Evolutionary conservation across 1,284 basidiomycete species (phyloP).

Genomic region (Mycosarcoma maydis): DNA sequence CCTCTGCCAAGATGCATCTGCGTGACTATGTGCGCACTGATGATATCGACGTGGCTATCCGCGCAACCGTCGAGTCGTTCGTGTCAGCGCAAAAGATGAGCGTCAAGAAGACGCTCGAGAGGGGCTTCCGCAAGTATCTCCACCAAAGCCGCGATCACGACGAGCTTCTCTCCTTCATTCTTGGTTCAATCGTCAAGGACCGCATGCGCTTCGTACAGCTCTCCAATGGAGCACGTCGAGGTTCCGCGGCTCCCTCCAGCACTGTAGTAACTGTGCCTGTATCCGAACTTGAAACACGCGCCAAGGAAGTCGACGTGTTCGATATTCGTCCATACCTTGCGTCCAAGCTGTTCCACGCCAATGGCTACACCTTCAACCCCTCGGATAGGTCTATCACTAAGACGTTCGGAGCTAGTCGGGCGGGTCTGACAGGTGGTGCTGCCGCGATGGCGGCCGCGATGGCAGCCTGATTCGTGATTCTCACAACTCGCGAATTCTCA

Average conservation of each 20-base stretch:
- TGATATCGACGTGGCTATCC: slow-evolving; percentile 96
- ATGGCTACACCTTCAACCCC: slow-evolving; percentile 77
- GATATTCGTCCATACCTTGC: slow-evolving; percentile 86
- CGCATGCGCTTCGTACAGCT: slow-evolving; percentile 77
- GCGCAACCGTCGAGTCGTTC: slow-evolving; percentile 92
- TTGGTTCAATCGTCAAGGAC: slow-evolving; percentile 94
- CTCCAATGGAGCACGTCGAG: slow-evolving; percentile 60
- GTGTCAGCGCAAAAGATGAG: slow-evolving; percentile 97
- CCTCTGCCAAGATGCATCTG: slow-evolving; percentile 97
- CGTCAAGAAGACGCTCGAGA: slow-evolving; percentile 95
- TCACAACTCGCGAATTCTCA: too few species aligned
- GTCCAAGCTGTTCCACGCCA: slow-evolving; percentile 84
- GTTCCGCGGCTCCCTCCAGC: slow-evolving; percentile 17
- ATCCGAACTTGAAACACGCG: slow-evolving; percentile 70
- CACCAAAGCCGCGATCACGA: slow-evolving; percentile 92
- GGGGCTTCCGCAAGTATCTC: slow-evolving; percentile 92
- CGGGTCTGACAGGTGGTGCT: slow-evolving; percentile 14
- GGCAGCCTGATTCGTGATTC: slow-evolving; percentile 19
- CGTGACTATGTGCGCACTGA: slow-evolving; percentile 94
- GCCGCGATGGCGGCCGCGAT: slow-evolving; percentile 23
- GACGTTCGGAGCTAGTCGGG: slow-evolving; percentile 46
- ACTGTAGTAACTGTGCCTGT: slow-evolving; percentile 58
- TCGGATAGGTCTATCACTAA: slow-evolving; percentile 58
- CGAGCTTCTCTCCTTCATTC: slow-evolving; percentile 90
- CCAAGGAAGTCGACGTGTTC: slow-evolving; percentile 91